Evolutionary conservation across 1,284 basidiomycete genomes (phyloP), one percentile per base, ranked within the genome.

Genomic region (Laetiporus sulphureus): DNA sequence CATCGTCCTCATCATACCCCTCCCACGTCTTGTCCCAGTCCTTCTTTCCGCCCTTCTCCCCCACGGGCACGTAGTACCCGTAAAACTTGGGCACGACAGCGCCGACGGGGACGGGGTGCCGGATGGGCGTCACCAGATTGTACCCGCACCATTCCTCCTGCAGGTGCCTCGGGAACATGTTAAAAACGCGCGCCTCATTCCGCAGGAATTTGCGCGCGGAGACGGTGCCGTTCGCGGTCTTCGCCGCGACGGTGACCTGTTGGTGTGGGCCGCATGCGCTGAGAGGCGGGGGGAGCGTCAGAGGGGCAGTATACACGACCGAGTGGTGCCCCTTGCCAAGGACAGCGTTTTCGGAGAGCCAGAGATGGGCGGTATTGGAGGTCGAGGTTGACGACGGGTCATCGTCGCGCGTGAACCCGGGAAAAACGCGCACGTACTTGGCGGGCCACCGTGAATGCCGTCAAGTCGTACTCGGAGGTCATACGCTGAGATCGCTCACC

Each of bases 81-180:
- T 71, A 77, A 53, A 68, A 77, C 53, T 74, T 73, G 5, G 76
- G 75, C 4, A 73, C 68, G 32, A 75, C 46, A 0, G 75, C 62
- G 4, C 64, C 62, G 5, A 68, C 59, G 7, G 73, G 73, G 0
- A 68, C 64, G 1, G 73, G 73, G 35, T 67, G 59, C 25, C 59
- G 58, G 32, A 70, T 23, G 3, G 70, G 71, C 11, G 52, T 47
- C 4, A 69, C 49, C 36, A 71, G 38, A 47, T 73, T 71, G 46
- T 62, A 69, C 2, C 72, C 72, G 44, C 57, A 69, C 64, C 65
- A 73, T 42, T 74, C 68, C 32, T 75, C 59, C 46, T 65, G 69
- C 33, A 75, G 56, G 46, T 72, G 66, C 13, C 48, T 38, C 2
- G 69, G 67, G 50, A 77, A 70, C 5, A 32, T 30, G 49, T 66